These are phyloP conservation scores for Debaryomyces sp. DNA, from an alignment of 1,139 yeast species.

Conservation along the genomic window DNA sequence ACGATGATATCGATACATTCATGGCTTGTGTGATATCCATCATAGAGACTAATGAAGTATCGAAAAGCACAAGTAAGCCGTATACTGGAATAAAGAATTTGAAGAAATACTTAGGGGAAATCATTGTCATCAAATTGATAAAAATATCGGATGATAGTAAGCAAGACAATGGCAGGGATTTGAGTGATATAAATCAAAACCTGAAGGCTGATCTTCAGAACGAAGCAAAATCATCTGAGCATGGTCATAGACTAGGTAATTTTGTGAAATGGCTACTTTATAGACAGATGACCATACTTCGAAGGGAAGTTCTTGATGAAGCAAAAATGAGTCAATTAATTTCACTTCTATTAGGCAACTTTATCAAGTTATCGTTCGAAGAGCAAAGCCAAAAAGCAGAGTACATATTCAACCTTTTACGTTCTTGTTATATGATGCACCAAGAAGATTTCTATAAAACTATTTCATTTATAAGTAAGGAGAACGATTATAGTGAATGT, in stretches of 20 bases:
- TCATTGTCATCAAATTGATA: conserved; percentile 20
- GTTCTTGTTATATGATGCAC: conserved; percentile 39
- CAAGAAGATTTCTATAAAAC: conserved; percentile 27
- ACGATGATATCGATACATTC: conserved; percentile 28
- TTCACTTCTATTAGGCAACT: conserved; percentile 33
- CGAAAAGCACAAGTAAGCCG: conserved; percentile 6
- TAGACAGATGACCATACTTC: conserved; percentile 46
- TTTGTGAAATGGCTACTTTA: conserved; percentile 40
- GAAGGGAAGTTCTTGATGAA: conserved; percentile 31
- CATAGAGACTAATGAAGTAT: conserved; percentile 29
- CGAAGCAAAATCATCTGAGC: not conserved
- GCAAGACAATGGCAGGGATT: conserved; percentile 4
- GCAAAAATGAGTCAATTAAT: conserved; percentile 35
- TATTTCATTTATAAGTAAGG: conserved; percentile 18
- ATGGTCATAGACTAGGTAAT: conserved; percentile 20
- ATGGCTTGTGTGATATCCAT: conserved; percentile 34
- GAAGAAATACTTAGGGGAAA: conserved; percentile 31
- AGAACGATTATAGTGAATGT: conserved; percentile 15
- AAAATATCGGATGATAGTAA: conserved; percentile 7
- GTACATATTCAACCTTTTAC: conserved; percentile 37
- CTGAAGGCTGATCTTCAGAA: not conserved
- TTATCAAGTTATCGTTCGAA: conserved; percentile 22
- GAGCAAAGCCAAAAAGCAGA: conserved; percentile 23
- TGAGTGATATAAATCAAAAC: conserved; percentile 1
- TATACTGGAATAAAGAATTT: conserved; percentile 18